Evolutionary conservation across 441 rosid species (phyloP), one percentile per base, ranked within the genome.

Genomic region (Erysimum cheiri): DNA sequence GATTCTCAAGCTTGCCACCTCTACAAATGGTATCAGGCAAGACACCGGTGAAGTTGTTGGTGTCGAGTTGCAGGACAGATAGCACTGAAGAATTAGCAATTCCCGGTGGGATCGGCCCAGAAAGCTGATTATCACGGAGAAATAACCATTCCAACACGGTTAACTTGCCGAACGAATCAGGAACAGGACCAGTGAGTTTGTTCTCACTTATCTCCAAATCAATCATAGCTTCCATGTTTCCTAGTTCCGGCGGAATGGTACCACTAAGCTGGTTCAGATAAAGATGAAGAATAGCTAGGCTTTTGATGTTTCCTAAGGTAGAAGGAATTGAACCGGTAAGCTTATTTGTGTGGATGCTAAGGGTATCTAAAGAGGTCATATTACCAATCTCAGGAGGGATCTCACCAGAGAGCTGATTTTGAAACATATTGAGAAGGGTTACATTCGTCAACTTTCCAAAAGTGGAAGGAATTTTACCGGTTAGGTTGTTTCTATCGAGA

Each of bases 311-410:
- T 35, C 81, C 82, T 36, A 83, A 15, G 8, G 60, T 46, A 11
- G 77, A 64, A 50, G 86, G 86, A 33, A 80, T 80, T 10, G 73
- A 6, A 43, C 86, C 86, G 1, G 67, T 24, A 32, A 83, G 77
- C 32, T 70, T 22, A 46, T 83, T 83, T 9, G 76, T 68, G 50
- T 61, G 67, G 43, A 83, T 43, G 29, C 75, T 52, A 56, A 83
- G 64, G 3, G 69, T 54, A 50, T 76, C 67, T 60, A 83, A 68
- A 8, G 61, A n/a, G 22, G 57, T 52, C 82, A 83, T 75, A 59
- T 78, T 71, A 74, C 79, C 85, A 60, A 81, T 73, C 70, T 81
- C 80, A 28, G 62, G 59, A 15, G 84, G 83, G 69, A 85, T 78
- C 43, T 67, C 65, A 31, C 81, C 83, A 33, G 78, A 47, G 59